These are phyloP conservation scores for Apiospora marii DNA, from an alignment of 2,329 filamentous ascomycete genomes.

Conservation along the genomic window DNA sequence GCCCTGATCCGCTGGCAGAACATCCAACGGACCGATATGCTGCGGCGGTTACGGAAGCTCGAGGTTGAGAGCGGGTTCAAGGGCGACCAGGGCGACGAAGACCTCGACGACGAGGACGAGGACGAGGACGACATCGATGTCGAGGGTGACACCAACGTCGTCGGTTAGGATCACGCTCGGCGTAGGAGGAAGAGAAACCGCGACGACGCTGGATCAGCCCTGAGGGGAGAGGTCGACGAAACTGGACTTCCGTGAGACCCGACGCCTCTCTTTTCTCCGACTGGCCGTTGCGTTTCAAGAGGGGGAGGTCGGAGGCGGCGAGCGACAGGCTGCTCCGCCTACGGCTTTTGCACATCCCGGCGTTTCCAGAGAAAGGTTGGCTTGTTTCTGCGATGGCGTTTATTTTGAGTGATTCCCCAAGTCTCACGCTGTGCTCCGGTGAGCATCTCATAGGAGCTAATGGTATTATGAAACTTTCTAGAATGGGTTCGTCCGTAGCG, in stretches of 20 bases:
- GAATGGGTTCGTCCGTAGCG: constrained; percentile 13
- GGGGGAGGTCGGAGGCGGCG: background rate
- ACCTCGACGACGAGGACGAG: constrained; percentile 70
- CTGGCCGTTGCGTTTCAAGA: background rate
- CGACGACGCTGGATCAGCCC: background rate
- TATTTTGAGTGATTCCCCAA: constrained; percentile 23
- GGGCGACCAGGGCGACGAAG: constrained; percentile 67
- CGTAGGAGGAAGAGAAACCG: constrained; percentile 6
- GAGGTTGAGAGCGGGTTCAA: constrained; percentile 84
- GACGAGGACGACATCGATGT: constrained; percentile 59
- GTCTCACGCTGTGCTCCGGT: constrained; percentile 18
- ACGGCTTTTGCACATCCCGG: constrained; percentile 23
- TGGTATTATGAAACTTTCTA: constrained; percentile 21
- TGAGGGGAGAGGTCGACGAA: background rate
- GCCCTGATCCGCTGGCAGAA: constrained; percentile 93
- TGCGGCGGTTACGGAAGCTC: constrained; percentile 73
- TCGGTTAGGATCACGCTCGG: constrained; percentile 15
- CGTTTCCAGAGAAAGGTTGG: constrained; percentile 22
- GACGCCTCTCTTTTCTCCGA: background rate
- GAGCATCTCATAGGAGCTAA: constrained; percentile 21
- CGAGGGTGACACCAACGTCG: constrained; percentile 24
- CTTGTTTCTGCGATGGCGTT: constrained; percentile 24
- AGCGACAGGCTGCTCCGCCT: background rate
- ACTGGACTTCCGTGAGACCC: background rate
- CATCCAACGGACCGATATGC: constrained; percentile 81